Evolutionary conservation across 2,329 filamentous ascomycete species (phyloP), one percentile per base, ranked within the genome.

Genomic region (Clonostachys byssicola): DNA sequence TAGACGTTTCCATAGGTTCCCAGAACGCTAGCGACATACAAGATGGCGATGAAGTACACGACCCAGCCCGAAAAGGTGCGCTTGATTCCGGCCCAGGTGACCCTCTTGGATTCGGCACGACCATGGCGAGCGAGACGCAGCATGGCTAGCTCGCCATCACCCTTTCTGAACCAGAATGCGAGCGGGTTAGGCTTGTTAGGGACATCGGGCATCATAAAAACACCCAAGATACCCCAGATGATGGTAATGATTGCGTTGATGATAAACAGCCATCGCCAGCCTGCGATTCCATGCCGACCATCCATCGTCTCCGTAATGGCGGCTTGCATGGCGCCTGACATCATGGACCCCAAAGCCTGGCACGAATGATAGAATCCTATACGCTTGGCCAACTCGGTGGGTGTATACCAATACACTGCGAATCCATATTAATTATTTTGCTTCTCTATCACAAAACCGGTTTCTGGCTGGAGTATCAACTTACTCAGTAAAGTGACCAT

Each of bases 121-220:
- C 69, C 70, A 40, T 72, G 69, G 46, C 82, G 77, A 52, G 86
- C 77, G 58, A 92, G 92, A 52, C 87, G 78, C 42, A 85, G 77
- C 12, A 77, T 72, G 51, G 88, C 83, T 36, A 85, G 76, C 47
- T 80, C 72, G 18, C 77, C 75, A 62, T 92, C 87, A 52, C 83
- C 62, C 1, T 67, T 66, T 59, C 58, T 70, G 17, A 74, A 56
- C 43, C 68, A 75, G 47, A 66, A 71, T 0, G 44, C 23, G 9
- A 30, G 23, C 23, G 23, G 65, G 52, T 79, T 80, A 0, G 77
- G 76, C 46, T 65, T 71, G 34, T 75, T 20, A 38, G 39, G 44
- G 3, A 38, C 40, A 12, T 74, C 74, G 0, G 75, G 75, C 18
- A 76, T 63, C 14, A 79, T 54, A 35, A 77, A 66, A 41, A 30